Percentiles rank a stretch among this genome's conserved stretches.
Conservation (phyloP, 2,329 filamentous ascomycete genomes). For the Exophiala mesophila region DNA sequence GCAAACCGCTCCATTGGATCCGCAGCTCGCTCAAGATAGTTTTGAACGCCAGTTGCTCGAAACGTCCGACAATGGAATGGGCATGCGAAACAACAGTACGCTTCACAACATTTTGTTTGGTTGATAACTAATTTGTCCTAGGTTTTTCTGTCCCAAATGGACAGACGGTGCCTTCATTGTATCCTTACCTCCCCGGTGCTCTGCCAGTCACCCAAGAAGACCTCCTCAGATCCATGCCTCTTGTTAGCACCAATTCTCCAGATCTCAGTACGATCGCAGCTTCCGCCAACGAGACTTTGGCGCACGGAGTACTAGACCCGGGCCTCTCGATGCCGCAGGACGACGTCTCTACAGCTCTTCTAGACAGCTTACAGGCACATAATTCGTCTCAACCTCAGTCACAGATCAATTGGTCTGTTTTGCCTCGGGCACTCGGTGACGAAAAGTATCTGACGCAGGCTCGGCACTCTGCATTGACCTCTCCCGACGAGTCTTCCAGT, state of each 20-base stretch:
- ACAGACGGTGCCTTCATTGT: slow-evolving; percentile 6
- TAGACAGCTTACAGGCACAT: slow-evolving; percentile 3
- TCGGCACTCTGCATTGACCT: neutral
- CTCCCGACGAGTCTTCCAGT: slow-evolving; percentile 26
- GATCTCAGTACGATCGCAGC: slow-evolving; percentile 44
- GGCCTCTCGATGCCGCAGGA: slow-evolving; percentile 2
- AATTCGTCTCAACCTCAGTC: neutral
- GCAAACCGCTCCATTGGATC: slow-evolving; percentile 9
- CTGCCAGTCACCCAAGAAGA: slow-evolving; percentile 6
- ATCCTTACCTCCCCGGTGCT: slow-evolving; percentile 3
- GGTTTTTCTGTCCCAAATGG: slow-evolving; percentile 3
- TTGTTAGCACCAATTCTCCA: slow-evolving; percentile 30
- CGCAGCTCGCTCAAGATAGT: slow-evolving; percentile 11
- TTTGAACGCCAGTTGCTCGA: slow-evolving; percentile 9
- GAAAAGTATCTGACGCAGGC: neutral
- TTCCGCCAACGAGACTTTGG: slow-evolving; percentile 43
- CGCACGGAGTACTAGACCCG: slow-evolving; percentile 28
- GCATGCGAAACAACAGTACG: slow-evolving; percentile 7
- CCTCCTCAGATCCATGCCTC: slow-evolving; percentile 2
- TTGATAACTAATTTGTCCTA: neutral
- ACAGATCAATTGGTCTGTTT: neutral
- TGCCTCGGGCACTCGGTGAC: neutral
- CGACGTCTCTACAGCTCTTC: slow-evolving; percentile 3
- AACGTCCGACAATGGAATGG: slow-evolving; percentile 6
- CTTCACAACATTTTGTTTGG: neutral